Conservation (phyloP, 768 basidiomycete genomes). For the Pleurotus tuber-regium region DNA sequence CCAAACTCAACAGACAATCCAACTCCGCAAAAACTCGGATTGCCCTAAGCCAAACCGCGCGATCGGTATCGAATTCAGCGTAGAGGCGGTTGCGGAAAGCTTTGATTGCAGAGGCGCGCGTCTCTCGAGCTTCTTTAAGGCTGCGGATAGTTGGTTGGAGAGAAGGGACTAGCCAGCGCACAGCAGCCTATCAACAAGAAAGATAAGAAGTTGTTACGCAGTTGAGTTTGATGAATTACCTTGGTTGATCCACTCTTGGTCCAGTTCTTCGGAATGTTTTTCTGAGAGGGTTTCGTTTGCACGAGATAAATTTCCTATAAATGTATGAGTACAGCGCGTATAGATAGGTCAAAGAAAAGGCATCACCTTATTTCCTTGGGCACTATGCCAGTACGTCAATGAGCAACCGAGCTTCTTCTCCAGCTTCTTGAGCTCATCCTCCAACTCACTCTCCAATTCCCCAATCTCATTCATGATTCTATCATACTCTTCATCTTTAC, state of each 20-base stretch:
- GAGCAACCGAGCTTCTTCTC: constrained; percentile 62
- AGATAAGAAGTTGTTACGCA: neutral
- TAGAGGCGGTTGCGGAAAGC: constrained; percentile 80
- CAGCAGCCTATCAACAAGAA: constrained; percentile 48
- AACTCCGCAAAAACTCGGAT: constrained; percentile 88
- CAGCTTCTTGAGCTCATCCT: constrained; percentile 63
- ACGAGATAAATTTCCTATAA: constrained; percentile 86
- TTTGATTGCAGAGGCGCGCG: constrained; percentile 74
- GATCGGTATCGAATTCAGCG: constrained; percentile 79
- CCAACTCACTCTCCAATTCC: constrained; percentile 66
- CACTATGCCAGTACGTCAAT: constrained; percentile 54
- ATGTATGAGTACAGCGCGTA: neutral
- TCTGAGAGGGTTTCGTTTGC: constrained; percentile 59
- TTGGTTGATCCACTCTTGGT: constrained; percentile 78
- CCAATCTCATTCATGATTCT: constrained; percentile 67
- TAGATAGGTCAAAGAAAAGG: neutral
- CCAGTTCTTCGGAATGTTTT: constrained; percentile 82
- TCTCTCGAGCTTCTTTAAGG: constrained; percentile 94
- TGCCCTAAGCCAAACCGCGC: constrained; percentile 77
- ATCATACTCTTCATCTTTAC: constrained; percentile 87
- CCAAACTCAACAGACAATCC: constrained; percentile 92
- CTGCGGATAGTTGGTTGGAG: constrained; percentile 69
- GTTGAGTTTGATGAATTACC: constrained; percentile 37
- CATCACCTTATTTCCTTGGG: constrained; percentile 74
- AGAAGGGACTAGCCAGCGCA: constrained; percentile 76